A percentile compares a stretch with the other conserved stretches of the same genome.
phyloP scores from a whole-genome alignment of 768 basidiomycete genomes.

The Termitomyces sp. region DNA sequence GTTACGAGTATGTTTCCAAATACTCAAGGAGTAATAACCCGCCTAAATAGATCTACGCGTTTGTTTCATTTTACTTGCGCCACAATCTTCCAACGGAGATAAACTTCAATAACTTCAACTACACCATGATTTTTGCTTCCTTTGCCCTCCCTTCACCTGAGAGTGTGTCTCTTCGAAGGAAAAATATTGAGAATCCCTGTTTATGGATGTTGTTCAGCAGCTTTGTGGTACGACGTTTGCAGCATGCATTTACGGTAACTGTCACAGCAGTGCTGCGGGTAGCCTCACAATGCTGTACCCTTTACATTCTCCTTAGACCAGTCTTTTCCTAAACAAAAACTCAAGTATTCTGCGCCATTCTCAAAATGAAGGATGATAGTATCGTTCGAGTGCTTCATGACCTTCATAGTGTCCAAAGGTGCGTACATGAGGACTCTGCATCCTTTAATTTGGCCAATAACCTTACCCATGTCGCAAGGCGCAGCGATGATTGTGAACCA shows the following conservation, averaged over 20 bases:
- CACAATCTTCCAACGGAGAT: not conserved
- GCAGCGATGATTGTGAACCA: slow-evolving; percentile 25
- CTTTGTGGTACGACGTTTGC: not conserved
- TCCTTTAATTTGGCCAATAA: not conserved
- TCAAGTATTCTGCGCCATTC: not conserved
- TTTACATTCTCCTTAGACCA: not conserved
- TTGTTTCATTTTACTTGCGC: not conserved
- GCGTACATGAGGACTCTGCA: not conserved
- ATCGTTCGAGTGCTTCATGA: not conserved
- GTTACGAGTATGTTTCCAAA: not conserved
- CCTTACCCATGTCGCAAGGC: not conserved
- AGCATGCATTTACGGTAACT: not conserved
- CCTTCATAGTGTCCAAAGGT: not conserved
- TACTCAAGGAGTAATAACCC: not conserved
- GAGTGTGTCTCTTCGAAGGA: not conserved
- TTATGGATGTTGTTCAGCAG: not conserved
- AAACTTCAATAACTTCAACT: not conserved
- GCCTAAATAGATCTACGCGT: not conserved
- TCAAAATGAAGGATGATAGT: not conserved
- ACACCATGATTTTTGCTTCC: not conserved
- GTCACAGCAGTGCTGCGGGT: not conserved
- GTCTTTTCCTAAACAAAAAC: not conserved
- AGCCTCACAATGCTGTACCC: not conserved
- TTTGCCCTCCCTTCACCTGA: not conserved
- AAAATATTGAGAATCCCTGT: not conserved